phyloP scores from a whole-genome alignment of 768 basidiomycete species.

The Trametes sanguinea region DNA sequence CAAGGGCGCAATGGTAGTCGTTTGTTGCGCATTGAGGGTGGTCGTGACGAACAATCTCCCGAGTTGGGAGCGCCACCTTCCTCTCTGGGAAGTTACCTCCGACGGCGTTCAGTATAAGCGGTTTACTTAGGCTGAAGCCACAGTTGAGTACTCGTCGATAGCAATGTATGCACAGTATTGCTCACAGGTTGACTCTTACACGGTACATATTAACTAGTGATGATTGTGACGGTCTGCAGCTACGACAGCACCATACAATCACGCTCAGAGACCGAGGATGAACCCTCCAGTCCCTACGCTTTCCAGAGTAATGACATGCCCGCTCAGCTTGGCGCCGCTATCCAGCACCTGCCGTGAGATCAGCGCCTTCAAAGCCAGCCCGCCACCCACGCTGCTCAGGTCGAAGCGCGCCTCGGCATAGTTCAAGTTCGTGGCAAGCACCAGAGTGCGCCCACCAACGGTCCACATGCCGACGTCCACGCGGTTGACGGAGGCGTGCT shows the following conservation, averaged over 20 bases:
- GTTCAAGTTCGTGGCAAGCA: constrained; percentile 39
- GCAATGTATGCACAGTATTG: no score
- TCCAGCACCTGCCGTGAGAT: constrained; percentile 28
- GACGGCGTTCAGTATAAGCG: background rate
- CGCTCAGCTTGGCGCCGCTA: constrained; percentile 30
- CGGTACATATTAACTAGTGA: no score
- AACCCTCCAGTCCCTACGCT: constrained; percentile 31
- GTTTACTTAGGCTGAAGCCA: no score
- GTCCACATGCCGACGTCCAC: constrained; percentile 40
- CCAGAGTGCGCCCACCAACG: constrained; percentile 33
- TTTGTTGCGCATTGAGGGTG: background rate
- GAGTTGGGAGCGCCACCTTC: background rate
- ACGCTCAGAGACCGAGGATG: constrained; percentile 18
- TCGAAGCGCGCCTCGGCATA: constrained; percentile 26
- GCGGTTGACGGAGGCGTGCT: constrained; percentile 22
- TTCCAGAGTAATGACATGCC: constrained; percentile 25
- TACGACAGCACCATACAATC: no score
- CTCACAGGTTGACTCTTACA: background rate
- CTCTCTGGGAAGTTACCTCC: background rate
- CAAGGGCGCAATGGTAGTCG: background rate
- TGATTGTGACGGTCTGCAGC: no score
- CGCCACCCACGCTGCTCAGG: constrained; percentile 20
- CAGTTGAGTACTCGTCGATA: background rate
- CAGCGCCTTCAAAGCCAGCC: constrained; percentile 7
- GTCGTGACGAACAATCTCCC: background rate